Evolutionary conservation across 495 filamentous ascomycete species (phyloP).

Genomic region (Alectoria sarmentosa): DNA sequence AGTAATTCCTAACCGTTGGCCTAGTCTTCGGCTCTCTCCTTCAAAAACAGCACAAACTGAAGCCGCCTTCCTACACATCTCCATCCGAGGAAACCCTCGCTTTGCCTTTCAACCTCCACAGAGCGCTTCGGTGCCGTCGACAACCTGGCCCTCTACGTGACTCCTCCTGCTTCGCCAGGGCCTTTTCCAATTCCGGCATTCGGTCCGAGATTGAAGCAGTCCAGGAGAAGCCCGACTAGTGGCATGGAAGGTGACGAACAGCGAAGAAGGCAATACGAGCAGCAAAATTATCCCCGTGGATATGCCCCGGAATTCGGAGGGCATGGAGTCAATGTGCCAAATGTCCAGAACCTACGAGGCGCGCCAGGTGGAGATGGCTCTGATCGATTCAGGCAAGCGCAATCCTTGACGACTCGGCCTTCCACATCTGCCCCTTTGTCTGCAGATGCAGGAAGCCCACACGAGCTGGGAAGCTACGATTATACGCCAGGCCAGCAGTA

Average conservation of each 20-base stretch:
- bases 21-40: background rate
- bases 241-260: constrained; percentile 66
- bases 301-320: constrained; percentile 15
- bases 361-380: constrained; percentile 11
- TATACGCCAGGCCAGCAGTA: constrained; percentile 36
- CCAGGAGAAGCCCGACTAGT: constrained; percentile 38
- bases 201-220: constrained; percentile 38
- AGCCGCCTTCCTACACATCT: background rate
- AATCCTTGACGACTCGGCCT: constrained; percentile 16
- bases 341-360: constrained; percentile 10
- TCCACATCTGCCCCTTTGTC: constrained; percentile 15
- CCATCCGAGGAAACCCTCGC: background rate
- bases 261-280: constrained; percentile 64
- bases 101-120: background rate
- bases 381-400: constrained; percentile 20
- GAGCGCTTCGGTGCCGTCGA: constrained; percentile 19
- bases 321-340: constrained; percentile 8
- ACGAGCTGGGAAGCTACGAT: constrained; percentile 36
- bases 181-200: constrained; percentile 45
- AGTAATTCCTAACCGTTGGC: background rate
- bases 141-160: constrained; percentile 57
- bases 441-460: constrained; percentile 12
- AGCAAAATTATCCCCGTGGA: constrained; percentile 36
- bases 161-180: constrained; percentile 52
- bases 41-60: background rate